These are phyloP conservation scores for Pseudozyma thailandica DNA, from an alignment of 1,284 basidiomycete species.

Conservation along the genomic window DNA sequence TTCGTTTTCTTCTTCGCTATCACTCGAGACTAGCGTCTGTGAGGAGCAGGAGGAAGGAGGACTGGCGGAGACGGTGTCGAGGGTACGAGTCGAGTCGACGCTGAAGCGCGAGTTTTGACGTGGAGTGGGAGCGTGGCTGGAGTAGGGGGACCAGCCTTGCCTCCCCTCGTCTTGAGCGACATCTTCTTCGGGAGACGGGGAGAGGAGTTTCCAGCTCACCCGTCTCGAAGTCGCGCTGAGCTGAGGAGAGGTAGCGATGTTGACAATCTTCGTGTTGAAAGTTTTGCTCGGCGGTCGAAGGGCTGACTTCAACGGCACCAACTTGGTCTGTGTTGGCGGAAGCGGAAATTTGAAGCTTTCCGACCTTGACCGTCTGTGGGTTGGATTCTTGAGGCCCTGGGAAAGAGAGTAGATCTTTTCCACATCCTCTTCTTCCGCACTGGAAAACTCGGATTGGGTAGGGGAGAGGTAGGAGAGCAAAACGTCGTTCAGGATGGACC, in stretches of 20 bases:
- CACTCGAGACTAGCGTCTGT: conserved; percentile 19
- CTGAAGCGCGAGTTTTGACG: conserved; percentile 11
- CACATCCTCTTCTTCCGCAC: neutral
- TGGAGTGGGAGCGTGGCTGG: conserved; percentile 23
- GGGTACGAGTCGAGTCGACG: neutral
- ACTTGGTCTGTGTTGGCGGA: conserved; percentile 12
- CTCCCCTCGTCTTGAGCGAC: neutral
- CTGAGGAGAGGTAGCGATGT: neutral
- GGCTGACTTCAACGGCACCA: conserved; percentile 21
- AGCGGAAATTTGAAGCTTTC: conserved; percentile 41
- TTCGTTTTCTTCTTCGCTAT: conserved; percentile 8
- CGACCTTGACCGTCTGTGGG: conserved; percentile 12
- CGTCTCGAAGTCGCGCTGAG: neutral
- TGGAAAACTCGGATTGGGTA: neutral
- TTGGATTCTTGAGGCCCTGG: conserved; percentile 12
- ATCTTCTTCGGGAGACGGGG: conserved; percentile 12
- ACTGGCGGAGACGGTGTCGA: neutral
- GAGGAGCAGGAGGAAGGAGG: conserved; percentile 21
- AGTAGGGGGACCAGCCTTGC: conserved; percentile 42
- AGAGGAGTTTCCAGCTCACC: neutral
- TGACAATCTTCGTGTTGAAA: neutral
- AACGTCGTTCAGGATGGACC: conserved; percentile 30
- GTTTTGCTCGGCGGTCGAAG: neutral
- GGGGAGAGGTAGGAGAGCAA: conserved; percentile 33
- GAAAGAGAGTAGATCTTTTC: conserved; percentile 34